Conservation (phyloP, 2,329 filamentous ascomycete species). For the Dryadomyces quercus-mongolicae region DNA sequence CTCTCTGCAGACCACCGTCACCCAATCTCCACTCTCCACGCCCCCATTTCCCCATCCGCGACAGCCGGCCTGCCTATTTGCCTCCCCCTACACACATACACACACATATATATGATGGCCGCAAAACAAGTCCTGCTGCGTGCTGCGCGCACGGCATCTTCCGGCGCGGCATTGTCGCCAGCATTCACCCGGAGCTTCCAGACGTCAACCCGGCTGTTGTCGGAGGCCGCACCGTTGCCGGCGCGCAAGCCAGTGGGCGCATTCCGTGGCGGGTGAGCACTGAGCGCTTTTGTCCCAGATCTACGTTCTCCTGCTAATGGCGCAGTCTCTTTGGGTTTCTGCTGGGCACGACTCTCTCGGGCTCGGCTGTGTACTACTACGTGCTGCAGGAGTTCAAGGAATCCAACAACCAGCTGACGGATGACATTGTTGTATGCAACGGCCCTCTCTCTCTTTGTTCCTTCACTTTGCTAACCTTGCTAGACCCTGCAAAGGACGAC, state of each 20-base stretch:
- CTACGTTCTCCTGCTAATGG: not conserved
- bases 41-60: no score
- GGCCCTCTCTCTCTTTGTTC: constrained; percentile 26
- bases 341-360: constrained; percentile 67
- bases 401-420: constrained; percentile 83
- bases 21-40: no score
- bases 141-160: constrained; percentile 22
- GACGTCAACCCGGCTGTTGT: constrained; percentile 32
- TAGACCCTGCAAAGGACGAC: constrained; percentile 82
- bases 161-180: constrained; percentile 12
- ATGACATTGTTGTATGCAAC: constrained; percentile 80
- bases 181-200: constrained; percentile 30
- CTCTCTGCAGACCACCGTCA: not conserved
- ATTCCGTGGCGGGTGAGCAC: constrained; percentile 43
- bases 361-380: constrained; percentile 80
- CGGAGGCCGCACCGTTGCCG: constrained; percentile 36
- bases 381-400: constrained; percentile 87
- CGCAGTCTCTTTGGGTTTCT: constrained; percentile 86
- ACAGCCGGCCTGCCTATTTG: no score
- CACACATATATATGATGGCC: constrained; percentile 23
- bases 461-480: constrained; percentile 5
- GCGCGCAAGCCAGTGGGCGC: constrained; percentile 46
- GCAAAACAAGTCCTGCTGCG: constrained; percentile 29
- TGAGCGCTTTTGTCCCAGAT: not conserved
- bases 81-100: not conserved